Percentiles rank a stretch among this genome's conserved stretches.
These are phyloP conservation scores for Hypomontagnella monticulosa DNA, from an alignment of 495 filamentous ascomycete species.

Conservation along the genomic window DNA sequence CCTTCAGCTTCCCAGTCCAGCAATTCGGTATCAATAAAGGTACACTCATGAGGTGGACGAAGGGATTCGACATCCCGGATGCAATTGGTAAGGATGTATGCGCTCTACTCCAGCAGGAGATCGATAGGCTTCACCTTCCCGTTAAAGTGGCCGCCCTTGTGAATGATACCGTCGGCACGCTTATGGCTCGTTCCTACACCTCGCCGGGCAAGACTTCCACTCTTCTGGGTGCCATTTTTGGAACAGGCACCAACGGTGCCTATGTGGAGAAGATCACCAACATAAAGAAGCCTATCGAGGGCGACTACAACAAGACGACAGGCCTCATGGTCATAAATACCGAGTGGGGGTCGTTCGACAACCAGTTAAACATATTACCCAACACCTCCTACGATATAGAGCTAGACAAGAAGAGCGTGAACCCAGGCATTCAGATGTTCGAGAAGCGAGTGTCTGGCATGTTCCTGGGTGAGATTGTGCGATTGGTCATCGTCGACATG, in stretches of 20 bases:
- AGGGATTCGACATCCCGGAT: constrained; percentile 95
- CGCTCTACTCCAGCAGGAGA: constrained; percentile 85
- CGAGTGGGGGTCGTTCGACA: constrained; percentile 99
- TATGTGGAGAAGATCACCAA: constrained; percentile 82
- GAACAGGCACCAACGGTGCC: constrained; percentile 94
- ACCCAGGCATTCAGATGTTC: constrained; percentile 98
- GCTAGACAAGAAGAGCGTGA: constrained; percentile 82
- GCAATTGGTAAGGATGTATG: constrained; percentile 95
- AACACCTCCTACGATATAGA: constrained; percentile 83
- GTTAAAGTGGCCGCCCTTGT: constrained; percentile 94
- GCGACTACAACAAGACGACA: constrained; percentile 80
- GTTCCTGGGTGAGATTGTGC: constrained; percentile 96
- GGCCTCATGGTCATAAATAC: constrained; percentile 98
- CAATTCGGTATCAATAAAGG: constrained; percentile 95
- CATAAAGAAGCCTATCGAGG: constrained; percentile 71
- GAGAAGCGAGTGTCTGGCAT: constrained; percentile 98
- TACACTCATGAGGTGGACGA: constrained; percentile 94
- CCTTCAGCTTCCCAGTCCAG: constrained; percentile 96
- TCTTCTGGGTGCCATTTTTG: constrained; percentile 90
- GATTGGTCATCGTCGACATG: constrained; percentile 74
- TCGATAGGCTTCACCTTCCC: constrained; percentile 85
- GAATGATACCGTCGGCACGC: constrained; percentile 96
- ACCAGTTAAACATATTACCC: constrained; percentile 85
- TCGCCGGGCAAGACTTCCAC: constrained; percentile 88
- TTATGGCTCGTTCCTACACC: constrained; percentile 97